Evolutionary conservation across 2,329 filamentous ascomycete genomes (phyloP), one percentile per base, ranked within the genome.

Genomic region (Sporothrix inflata): DNA sequence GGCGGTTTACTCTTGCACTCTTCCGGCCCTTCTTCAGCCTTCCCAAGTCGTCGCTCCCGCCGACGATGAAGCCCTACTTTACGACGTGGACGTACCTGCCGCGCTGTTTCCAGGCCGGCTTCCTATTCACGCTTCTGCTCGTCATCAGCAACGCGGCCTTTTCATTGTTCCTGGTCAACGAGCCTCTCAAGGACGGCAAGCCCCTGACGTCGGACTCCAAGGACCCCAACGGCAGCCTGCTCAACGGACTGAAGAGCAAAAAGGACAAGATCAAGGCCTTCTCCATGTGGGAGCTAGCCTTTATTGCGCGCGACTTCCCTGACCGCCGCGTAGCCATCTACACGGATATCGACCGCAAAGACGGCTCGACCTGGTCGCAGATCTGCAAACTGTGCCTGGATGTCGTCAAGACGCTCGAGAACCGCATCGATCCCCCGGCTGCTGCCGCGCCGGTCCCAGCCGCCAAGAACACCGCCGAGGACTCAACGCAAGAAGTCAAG

Each of bases 271-370:
- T 93, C 73, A 90, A 89, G 81, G 91, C 89, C 0, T 97, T 97
- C 80, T 94, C 95, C 19, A 92, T 97, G 81, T 97, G 94, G 94
- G 95, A 98, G 79, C 84, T 98, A 38, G 89, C 90, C 40, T 86
- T 93, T 71, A 97, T 98, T 76, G 90, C 92, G 49, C 88, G 91
- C 72, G 87, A 89, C 70, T 94, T 92, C 74, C 86, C 90, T 19
- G 86, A 89, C n/a, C 90, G 94, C 45, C 89, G 95, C 69, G 92
- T 91, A 80, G 88, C 89, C 24, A 93, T 98, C 71, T 98, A 93
- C 81, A 89, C 90, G 72, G 95, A 98, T 76, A 92, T 97, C 74
- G 93, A 97, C 76, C 91, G 94, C 73, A 89, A 89, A 70, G 92
- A 91, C 60, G 93, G 92, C 0, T 87, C 93, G 0, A 91, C 92